These are phyloP conservation scores for Whalleya microplaca DNA, from an alignment of 2,329 filamentous ascomycete species.

Conservation along the genomic window DNA sequence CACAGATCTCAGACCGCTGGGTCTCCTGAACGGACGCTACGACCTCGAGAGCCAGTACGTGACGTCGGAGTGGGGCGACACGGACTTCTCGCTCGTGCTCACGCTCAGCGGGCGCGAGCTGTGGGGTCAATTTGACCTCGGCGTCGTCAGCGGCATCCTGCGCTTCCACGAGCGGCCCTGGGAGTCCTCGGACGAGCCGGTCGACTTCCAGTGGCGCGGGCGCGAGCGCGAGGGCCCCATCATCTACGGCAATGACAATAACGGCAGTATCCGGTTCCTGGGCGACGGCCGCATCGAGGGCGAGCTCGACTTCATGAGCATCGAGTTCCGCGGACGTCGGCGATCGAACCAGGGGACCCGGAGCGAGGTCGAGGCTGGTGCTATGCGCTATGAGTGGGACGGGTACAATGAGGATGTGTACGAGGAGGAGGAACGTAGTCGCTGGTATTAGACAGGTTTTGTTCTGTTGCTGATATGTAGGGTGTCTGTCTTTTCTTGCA, in stretches of 20 bases:
- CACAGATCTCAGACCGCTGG: conserved; percentile 33
- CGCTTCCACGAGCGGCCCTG: conserved; percentile 42
- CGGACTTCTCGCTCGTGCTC: conserved; percentile 41
- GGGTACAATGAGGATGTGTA: conserved; percentile 36
- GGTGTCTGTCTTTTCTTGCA: not conserved
- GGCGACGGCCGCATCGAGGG: conserved; percentile 43
- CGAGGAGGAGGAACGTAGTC: conserved; percentile 29
- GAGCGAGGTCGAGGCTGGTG: conserved; percentile 33
- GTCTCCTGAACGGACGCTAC: conserved; percentile 51
- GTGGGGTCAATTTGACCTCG: conserved; percentile 52
- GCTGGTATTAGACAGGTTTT: conserved; percentile 12
- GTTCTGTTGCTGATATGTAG: not conserved
- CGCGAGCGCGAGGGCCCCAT: conserved; percentile 36
- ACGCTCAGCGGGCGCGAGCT: conserved; percentile 44
- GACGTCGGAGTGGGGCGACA: conserved; percentile 31
- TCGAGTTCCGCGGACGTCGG: conserved; percentile 36
- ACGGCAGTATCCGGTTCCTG: conserved; percentile 42
- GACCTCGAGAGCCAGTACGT: conserved; percentile 37
- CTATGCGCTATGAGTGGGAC: conserved; percentile 36
- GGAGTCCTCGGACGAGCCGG: conserved; percentile 32
- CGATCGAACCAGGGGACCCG: conserved; percentile 33
- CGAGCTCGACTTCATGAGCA: conserved; percentile 28
- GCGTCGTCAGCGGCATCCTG: conserved; percentile 47
- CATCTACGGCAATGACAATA: conserved; percentile 31
- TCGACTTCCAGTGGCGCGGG: conserved; percentile 43